A percentile compares a stretch with the other conserved stretches of the same genome.
Evolutionary conservation across 176 grass and related monocot species (phyloP).

Genomic region (Carex myosuroides): DNA sequence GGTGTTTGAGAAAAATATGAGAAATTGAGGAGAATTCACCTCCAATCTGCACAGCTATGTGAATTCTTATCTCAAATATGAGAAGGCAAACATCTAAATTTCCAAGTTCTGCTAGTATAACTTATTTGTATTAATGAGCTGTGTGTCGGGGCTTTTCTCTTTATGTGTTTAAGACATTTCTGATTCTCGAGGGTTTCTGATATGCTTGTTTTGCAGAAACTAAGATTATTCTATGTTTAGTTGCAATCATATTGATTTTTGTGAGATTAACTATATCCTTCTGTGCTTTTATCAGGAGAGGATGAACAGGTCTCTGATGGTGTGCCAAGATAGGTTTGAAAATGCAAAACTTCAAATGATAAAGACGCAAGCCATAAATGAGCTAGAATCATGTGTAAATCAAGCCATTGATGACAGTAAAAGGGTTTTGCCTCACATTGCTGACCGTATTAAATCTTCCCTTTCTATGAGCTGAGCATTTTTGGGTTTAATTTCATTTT

Average conservation of each 20-base stretch:
- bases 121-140: not conserved
- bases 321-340: constrained; percentile 89
- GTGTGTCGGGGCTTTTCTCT: not conserved
- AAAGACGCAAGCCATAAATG: constrained; percentile 47
- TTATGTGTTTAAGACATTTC: not conserved
- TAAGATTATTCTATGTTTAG: not conserved
- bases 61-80: not conserved
- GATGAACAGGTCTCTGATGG: constrained; percentile 74
- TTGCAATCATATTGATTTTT: not conserved
- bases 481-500: constrained; percentile 10
- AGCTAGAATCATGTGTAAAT: constrained; percentile 75
- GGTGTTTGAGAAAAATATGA: not conserved
- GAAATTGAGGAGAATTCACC: not conserved
- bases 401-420: constrained; percentile 71
- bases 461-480: constrained; percentile 50
- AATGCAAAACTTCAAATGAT: constrained; percentile 70
- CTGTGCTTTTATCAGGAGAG: constrained; percentile 42
- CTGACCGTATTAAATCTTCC: constrained; percentile 55
- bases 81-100: not conserved
- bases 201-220: not conserved
- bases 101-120: not conserved
- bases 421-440: constrained; percentile 56
- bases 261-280: not conserved
- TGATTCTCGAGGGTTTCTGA: not conserved
- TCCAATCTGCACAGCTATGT: not conserved